A percentile compares a stretch with the other conserved stretches of the same genome.
phyloP scores from a whole-genome alignment of 2,329 filamentous ascomycete species.

The Sporothrix mexicana region DNA sequence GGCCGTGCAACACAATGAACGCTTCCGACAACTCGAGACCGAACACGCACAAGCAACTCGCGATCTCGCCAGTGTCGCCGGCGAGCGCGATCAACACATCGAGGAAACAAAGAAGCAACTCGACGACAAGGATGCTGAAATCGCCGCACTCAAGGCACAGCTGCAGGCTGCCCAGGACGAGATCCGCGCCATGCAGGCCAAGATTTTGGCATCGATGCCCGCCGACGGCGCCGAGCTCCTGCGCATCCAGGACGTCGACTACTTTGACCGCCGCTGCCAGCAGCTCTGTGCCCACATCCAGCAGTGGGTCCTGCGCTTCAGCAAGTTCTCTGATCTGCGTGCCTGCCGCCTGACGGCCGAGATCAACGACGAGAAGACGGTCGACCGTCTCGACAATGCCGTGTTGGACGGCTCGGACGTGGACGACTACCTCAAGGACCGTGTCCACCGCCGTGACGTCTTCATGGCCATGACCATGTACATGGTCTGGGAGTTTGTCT shows the following conservation, averaged over 20 bases:
- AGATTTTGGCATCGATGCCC: constrained; percentile 65
- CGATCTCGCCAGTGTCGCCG: constrained; percentile 72
- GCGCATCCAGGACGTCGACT: constrained; percentile 82
- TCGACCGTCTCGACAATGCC: constrained; percentile 91
- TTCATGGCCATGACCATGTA: constrained; percentile 99
- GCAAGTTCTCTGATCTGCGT: constrained; percentile 93
- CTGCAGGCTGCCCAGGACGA: constrained; percentile 73
- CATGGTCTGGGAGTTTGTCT: constrained; percentile 99
- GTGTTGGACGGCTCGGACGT: constrained; percentile 94
- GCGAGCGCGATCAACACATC: constrained; percentile 59
- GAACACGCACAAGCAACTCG: constrained; percentile 69
- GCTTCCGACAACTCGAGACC: constrained; percentile 69
- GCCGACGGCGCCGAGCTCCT: constrained; percentile 68
- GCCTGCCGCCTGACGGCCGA: constrained; percentile 83
- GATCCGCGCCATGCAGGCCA: constrained; percentile 61
- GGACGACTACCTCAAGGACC: constrained; percentile 83
- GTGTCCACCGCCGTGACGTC: constrained; percentile 85
- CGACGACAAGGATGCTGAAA: constrained; percentile 83
- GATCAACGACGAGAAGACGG: constrained; percentile 88
- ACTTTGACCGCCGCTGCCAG: constrained; percentile 93
- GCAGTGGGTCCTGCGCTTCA: constrained; percentile 97
- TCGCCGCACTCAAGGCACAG: constrained; percentile 76
- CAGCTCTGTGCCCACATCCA: constrained; percentile 95
- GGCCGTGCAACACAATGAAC: constrained; percentile 74
- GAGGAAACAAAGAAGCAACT: constrained; percentile 52